Evolutionary conservation across 2,329 filamentous ascomycete species (phyloP), one percentile per base, ranked within the genome.

Genomic region (Colletotrichum sp.): DNA sequence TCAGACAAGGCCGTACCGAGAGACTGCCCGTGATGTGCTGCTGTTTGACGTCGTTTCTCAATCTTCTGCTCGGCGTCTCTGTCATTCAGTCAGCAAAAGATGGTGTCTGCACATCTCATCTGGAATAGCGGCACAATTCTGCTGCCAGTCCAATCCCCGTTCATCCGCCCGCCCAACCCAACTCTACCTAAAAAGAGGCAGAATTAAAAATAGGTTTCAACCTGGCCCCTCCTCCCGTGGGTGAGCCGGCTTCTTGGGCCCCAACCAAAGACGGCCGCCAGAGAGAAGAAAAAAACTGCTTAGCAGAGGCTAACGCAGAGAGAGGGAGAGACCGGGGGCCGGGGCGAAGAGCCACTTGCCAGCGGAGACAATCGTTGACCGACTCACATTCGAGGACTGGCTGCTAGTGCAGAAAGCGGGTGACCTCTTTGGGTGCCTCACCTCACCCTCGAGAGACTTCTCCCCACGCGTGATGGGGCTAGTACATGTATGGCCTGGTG

Each of bases 201-300:
- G 52, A 62, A 63, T 21, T 52, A 66, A n/a, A 62, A 72, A 64
- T 76, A 76, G 68, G 68, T 72, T 72, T 76, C 68, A 75, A 63
- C 69, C 69, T 64, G 73, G 69, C 63, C 73, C 63, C 63, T 63
- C 69, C 57, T 72, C 44, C 69, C 73, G 69, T 68, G 64, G 73
- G 69, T 64, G 73, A 76, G 73, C 73, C 73, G 69, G 69, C 73
- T 76, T 72, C 73, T 72, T 76, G 73, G 73, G 73, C 73, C 69
- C 73, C 73, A 69, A 65, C 69, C 73, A 72, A 64, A 70, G 63
- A 26, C 69, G 72, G 68, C 63, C 69, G 55, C 71, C 15, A 44
- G 64, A 59, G 21, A 39, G 52, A 76, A 68, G 24, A 49, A 49
- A 49, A 49, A 49, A 49, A 44, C 39, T 49, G 39, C 39, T 49